Conservation (phyloP, 1,284 basidiomycete genomes). For the Neotropicomus parvogracilis region DNA sequence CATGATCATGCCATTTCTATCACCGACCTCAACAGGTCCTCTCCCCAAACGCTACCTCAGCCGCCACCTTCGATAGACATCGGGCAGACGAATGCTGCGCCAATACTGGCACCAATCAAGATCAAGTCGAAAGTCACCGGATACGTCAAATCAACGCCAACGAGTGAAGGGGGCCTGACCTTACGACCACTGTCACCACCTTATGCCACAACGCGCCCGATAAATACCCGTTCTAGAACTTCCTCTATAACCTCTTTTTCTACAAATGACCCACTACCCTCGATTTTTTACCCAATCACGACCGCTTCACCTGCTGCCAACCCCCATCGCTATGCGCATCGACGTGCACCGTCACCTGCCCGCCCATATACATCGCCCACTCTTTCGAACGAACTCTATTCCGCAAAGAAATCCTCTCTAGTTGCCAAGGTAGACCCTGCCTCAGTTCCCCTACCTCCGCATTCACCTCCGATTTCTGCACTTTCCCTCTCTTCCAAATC, state of each 20-base stretch:
- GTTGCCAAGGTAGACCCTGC: slow-evolving; percentile 49
- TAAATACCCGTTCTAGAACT: slow-evolving; percentile 37
- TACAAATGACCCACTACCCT: slow-evolving; percentile 30
- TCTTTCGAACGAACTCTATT: slow-evolving; percentile 33
- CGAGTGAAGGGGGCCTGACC: slow-evolving; percentile 9
- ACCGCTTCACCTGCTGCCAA: slow-evolving; percentile 52
- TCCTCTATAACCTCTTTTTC: slow-evolving; percentile 45
- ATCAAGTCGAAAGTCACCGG: slow-evolving; percentile 58
- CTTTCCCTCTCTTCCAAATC: slow-evolving; percentile 70
- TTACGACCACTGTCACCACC: slow-evolving; percentile 31
- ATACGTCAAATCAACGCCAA: slow-evolving; percentile 39
- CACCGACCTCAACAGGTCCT: slow-evolving; percentile 17
- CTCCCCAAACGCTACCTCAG: slow-evolving; percentile 19
- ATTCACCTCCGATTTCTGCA: slow-evolving; percentile 66
- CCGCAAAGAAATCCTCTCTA: slow-evolving; percentile 15
- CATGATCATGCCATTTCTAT: slow-evolving; percentile 35
- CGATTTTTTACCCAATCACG: slow-evolving; percentile 53
- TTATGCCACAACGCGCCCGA: slow-evolving; percentile 34
- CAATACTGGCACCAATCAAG: slow-evolving; percentile 26
- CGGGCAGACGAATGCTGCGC: slow-evolving; percentile 11
- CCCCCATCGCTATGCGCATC: slow-evolving; percentile 48
- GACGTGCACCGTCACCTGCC: slow-evolving; percentile 34
- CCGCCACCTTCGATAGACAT: slow-evolving; percentile 11
- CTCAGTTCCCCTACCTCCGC: slow-evolving; percentile 53
- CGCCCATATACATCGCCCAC: slow-evolving; percentile 39